Percentiles rank a stretch among this genome's conserved stretches.
Conservation (phyloP, 2,329 filamentous ascomycete genomes). For the Blumeria hordei region DNA sequence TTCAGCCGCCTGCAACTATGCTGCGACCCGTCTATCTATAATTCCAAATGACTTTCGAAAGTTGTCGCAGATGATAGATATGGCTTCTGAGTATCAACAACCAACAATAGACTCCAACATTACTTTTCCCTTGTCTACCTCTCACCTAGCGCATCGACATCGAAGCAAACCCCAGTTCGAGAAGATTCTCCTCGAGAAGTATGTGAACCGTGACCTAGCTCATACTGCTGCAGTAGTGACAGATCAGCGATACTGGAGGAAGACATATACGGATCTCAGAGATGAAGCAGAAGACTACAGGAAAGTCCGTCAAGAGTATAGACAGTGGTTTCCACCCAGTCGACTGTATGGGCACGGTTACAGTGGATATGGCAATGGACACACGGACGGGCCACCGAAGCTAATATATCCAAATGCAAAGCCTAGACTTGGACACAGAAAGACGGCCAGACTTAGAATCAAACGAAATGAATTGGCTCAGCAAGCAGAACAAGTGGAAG, state of each 20-base stretch:
- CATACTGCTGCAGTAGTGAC: constrained; percentile 28
- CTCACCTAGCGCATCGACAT: constrained; percentile 10
- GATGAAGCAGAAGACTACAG: constrained; percentile 48
- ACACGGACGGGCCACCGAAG: constrained; percentile 47
- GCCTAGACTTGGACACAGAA: constrained; percentile 51
- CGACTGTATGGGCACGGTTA: constrained; percentile 53
- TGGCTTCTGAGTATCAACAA: constrained; percentile 14
- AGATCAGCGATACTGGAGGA: constrained; percentile 24
- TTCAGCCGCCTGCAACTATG: not conserved
- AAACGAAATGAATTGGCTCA: constrained; percentile 56
- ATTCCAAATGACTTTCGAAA: not conserved
- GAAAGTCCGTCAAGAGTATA: constrained; percentile 28
- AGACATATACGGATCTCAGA: constrained; percentile 36
- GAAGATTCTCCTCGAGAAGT: constrained; percentile 33
- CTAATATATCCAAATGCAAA: constrained; percentile 63
- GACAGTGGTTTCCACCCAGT: constrained; percentile 29
- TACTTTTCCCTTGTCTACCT: constrained; percentile 4
- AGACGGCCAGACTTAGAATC: constrained; percentile 48
- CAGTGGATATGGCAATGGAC: constrained; percentile 67
- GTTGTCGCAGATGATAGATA: constrained; percentile 13
- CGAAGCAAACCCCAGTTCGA: constrained; percentile 15
- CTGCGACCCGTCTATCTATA: not conserved
- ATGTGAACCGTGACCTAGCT: constrained; percentile 37
- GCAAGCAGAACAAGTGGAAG: constrained; percentile 77
- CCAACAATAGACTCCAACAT: constrained; percentile 8